These are phyloP conservation scores for Xeromyces bisporus DNA, from an alignment of 495 filamentous ascomycete species.

Conservation along the genomic window DNA sequence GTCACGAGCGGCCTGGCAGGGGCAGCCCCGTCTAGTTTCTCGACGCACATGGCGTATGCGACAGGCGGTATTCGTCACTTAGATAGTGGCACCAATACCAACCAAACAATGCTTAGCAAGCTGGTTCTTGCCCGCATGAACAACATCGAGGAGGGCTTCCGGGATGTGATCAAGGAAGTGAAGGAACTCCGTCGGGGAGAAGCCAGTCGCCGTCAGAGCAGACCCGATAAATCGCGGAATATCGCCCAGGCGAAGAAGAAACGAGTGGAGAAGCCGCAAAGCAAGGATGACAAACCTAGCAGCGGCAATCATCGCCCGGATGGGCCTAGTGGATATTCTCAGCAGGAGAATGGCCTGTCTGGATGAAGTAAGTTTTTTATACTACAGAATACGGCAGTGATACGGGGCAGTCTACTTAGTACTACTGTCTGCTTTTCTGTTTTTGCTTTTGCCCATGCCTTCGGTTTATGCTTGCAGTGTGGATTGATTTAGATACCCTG, in stretches of 20 bases:
- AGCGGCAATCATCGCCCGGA: slow-evolving; percentile 5
- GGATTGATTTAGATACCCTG: background rate
- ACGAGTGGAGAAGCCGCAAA: slow-evolving; percentile 15
- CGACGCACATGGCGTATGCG: slow-evolving; percentile 61
- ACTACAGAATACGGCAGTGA: too few relatives aligned
- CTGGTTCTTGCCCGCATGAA: slow-evolving; percentile 88
- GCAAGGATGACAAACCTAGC: slow-evolving; percentile 5
- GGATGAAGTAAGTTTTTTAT: too few relatives aligned
- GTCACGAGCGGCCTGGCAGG: slow-evolving; percentile 29
- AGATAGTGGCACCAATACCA: slow-evolving; percentile 22
- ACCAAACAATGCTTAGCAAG: slow-evolving; percentile 55
- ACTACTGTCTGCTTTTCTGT: too few relatives aligned
- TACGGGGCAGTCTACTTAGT: too few relatives aligned
- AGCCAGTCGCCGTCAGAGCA: slow-evolving; percentile 19
- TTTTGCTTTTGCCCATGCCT: background rate
- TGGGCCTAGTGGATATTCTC: background rate
- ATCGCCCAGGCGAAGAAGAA: slow-evolving; percentile 16
- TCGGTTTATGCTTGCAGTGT: background rate
- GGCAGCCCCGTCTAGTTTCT: slow-evolving; percentile 55
- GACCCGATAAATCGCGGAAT: slow-evolving; percentile 10
- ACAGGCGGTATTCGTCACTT: slow-evolving; percentile 28
- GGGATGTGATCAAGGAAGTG: slow-evolving; percentile 71
- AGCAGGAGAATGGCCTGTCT: too few relatives aligned
- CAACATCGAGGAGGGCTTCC: slow-evolving; percentile 69
- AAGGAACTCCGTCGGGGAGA: slow-evolving; percentile 35